Evolutionary conservation across 2,329 filamentous ascomycete species (phyloP).

Genomic region (Fusarium phyllophilum): DNA sequence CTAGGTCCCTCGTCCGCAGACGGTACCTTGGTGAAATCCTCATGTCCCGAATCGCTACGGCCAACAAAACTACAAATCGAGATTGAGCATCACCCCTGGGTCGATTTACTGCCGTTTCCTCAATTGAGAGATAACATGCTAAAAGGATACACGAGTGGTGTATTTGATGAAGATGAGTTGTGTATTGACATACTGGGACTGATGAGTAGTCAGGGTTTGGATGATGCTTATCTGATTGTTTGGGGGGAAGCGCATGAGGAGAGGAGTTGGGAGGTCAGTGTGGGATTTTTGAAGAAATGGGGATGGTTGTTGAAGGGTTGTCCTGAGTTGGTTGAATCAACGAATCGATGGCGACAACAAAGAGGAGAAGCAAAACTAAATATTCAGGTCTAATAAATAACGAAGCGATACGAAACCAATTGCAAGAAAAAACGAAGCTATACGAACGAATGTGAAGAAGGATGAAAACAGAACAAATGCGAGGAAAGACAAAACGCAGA

Average conservation of each 20-base stretch:
- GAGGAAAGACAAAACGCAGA: neutral
- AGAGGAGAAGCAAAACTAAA: conserved; percentile 32
- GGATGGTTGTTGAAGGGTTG: conserved; percentile 52
- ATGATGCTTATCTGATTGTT: conserved; percentile 51
- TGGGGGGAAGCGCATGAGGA: conserved; percentile 60
- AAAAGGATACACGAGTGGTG: conserved; percentile 2
- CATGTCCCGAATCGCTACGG: conserved; percentile 17
- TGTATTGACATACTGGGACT: conserved; percentile 34
- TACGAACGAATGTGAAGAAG: conserved; percentile 8
- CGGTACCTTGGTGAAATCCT: neutral
- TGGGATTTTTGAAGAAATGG: conserved; percentile 59
- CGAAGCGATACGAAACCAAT: neutral
- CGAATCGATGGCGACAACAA: conserved; percentile 50
- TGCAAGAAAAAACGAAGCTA: neutral
- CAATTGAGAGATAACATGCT: conserved; percentile 38
- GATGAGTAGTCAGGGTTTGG: neutral
- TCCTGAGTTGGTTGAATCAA: conserved; percentile 49
- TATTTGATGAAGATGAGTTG: conserved; percentile 36
- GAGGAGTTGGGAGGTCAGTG: conserved; percentile 59
- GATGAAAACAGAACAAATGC: neutral
- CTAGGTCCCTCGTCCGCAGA: neutral
- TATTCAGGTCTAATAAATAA: conserved; percentile 13
- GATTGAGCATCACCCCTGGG: conserved; percentile 38
- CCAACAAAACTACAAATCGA: conserved; percentile 31
- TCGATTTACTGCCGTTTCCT: conserved; percentile 37